Conservation (phyloP, 768 basidiomycete genomes). For the Clitopilus passeckerianus region DNA sequence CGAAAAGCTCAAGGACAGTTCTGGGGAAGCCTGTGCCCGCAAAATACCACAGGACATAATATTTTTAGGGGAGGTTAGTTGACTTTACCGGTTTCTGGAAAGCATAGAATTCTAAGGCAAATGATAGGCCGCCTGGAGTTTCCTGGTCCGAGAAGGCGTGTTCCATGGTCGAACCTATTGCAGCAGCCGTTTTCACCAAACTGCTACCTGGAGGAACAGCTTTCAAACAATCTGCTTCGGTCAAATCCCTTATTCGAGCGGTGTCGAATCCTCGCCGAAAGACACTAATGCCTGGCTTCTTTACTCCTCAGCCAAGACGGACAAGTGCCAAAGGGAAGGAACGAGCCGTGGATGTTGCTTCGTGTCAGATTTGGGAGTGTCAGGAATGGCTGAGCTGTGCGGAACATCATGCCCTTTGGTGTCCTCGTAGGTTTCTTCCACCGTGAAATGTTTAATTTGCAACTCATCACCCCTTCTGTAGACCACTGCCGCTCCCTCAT, state of each 20-base stretch:
- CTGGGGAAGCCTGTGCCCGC: neutral
- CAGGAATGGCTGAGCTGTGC: conserved; percentile 42
- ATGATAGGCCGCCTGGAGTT: neutral
- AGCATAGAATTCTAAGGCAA: neutral
- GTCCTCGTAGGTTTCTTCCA: conserved; percentile 25
- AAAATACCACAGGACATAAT: neutral
- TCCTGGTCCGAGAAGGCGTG: conserved; percentile 7
- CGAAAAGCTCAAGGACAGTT: neutral
- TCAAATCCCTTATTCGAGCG: conserved; percentile 12
- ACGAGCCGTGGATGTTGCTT: conserved; percentile 17
- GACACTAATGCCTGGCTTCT: conserved; percentile 42
- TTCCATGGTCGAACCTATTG: conserved; percentile 62
- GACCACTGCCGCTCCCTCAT: conserved; percentile 29
- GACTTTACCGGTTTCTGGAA: neutral
- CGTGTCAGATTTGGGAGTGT: conserved; percentile 28
- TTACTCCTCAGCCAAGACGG: conserved; percentile 46
- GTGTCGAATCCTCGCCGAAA: conserved; percentile 20
- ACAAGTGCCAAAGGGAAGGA: conserved; percentile 52
- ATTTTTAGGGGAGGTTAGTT: neutral
- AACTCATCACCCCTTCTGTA: conserved; percentile 4
- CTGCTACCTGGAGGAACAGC: conserved; percentile 32
- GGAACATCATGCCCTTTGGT: conserved; percentile 42
- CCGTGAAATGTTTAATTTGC: too few species aligned
- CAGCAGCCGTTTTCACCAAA: conserved; percentile 46
- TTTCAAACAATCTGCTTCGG: conserved; percentile 16